Conservation (phyloP, 352 stramenopile genomes). For the Ophiocytium majus region DNA sequence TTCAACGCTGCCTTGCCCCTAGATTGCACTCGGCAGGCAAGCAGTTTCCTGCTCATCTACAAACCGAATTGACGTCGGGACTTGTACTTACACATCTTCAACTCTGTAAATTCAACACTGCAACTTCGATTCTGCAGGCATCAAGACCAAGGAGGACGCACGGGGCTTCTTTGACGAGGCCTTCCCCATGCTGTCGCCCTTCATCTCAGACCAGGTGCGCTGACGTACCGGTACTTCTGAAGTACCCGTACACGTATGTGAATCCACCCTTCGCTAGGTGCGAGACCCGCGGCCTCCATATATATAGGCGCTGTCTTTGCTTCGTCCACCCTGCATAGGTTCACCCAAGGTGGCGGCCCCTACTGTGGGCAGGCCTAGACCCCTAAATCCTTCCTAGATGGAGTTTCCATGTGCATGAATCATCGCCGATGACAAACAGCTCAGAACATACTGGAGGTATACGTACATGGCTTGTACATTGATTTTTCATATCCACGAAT, state of each 20-base stretch:
- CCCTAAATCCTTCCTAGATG: neutral
- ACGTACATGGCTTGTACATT: neutral
- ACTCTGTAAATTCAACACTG: too few relatives aligned
- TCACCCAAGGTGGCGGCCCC: neutral
- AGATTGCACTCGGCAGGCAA: too few relatives aligned
- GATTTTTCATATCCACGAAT: neutral
- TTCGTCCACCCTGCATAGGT: neutral
- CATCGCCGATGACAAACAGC: neutral
- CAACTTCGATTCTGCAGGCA: too few relatives aligned
- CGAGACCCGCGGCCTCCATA: neutral
- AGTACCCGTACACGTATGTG: too few relatives aligned
- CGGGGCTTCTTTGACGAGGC: neutral
- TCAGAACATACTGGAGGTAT: neutral
- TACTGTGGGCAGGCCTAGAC: neutral
- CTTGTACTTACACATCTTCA: too few relatives aligned
- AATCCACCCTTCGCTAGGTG: too few relatives aligned
- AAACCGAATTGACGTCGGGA: too few relatives aligned
- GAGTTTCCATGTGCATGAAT: too few relatives aligned
- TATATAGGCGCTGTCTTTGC: neutral
- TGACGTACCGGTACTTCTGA: too few relatives aligned
- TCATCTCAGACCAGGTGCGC: conserved; percentile 1
- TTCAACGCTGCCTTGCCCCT: too few relatives aligned
- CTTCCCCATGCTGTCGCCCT: neutral
- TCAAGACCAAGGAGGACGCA: neutral
- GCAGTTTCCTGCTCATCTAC: too few relatives aligned